These are phyloP conservation scores for Candida silvicultrix DNA, from an alignment of 805 yeast genomes.

Conservation along the genomic window DNA sequence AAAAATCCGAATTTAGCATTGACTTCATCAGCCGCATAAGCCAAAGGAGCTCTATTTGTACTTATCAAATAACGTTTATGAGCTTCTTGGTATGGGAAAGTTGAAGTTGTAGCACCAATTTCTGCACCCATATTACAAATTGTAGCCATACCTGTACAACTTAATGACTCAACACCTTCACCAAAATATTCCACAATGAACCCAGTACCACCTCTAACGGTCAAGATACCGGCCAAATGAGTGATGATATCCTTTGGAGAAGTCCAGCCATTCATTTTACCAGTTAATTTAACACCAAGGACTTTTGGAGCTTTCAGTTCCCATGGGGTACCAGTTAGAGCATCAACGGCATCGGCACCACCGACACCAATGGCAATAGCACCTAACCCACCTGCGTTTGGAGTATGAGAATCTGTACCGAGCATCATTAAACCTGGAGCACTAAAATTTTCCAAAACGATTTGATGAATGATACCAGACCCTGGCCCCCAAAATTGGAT, in stretches of 20 bases:
- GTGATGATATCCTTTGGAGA: conserved; percentile 97
- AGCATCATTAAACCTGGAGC: conserved; percentile 96
- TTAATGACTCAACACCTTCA: conserved; percentile 80
- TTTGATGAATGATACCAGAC: conserved; percentile 97
- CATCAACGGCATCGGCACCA: conserved; percentile 99
- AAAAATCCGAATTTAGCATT: conserved; percentile 53
- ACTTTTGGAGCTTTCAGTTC: conserved; percentile 96
- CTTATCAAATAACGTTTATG: conserved; percentile 75
- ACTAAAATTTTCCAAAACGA: conserved; percentile 92
- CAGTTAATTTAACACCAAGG: conserved; percentile 90
- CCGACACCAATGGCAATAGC: conserved; percentile 99
- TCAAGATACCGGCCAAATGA: conserved; percentile 82
- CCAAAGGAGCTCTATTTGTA: conserved; percentile 79
- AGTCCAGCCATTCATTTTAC: conserved; percentile 86
- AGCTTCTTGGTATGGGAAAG: conserved; percentile 88
- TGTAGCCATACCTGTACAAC: conserved; percentile 99
- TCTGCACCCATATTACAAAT: conserved; percentile 99
- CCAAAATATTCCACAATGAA: conserved; percentile 95
- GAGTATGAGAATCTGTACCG: conserved; percentile 98
- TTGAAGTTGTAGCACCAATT: conserved; percentile 97
- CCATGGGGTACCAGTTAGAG: conserved; percentile 96
- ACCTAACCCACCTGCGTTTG: conserved; percentile 98
- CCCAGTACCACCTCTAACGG: conserved; percentile 99
- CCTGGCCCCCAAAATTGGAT: conserved; percentile 99
- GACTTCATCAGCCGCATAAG: conserved; percentile 67